Conservation (phyloP, 2,329 filamentous ascomycete genomes). For the Nemania abortiva region DNA sequence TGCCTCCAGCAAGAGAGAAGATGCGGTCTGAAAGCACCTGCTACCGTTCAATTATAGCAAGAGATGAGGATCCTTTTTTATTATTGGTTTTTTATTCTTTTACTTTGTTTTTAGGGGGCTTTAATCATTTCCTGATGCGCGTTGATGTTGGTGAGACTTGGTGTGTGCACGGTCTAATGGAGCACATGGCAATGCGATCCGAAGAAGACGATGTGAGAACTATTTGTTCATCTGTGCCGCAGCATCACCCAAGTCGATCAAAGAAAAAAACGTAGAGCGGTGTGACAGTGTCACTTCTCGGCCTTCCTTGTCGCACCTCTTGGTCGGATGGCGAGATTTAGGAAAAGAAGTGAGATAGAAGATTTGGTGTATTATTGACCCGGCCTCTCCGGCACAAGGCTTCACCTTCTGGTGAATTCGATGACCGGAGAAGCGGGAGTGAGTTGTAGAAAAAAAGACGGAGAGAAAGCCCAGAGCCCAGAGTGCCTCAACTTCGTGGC, state of each 20-base stretch:
- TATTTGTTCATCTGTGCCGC: not conserved
- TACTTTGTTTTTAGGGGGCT: not conserved
- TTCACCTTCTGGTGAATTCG: not conserved
- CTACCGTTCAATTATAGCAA: constrained; percentile 10
- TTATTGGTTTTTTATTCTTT: constrained; percentile 9
- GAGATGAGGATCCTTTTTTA: not conserved
- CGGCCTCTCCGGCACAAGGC: not conserved
- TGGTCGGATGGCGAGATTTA: not conserved
- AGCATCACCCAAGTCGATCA: not conserved
- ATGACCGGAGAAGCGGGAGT: not conserved
- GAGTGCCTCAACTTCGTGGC: constrained; percentile 4
- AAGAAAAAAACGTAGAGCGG: not conserved
- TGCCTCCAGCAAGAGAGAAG: constrained; percentile 4
- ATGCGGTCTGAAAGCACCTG: not conserved
- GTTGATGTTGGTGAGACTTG: not conserved
- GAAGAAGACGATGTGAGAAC: not conserved
- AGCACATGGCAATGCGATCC: not conserved
- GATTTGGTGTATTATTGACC: not conserved
- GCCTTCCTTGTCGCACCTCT: not conserved
- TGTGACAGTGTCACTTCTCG: not conserved
- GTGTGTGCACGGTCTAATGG: not conserved
- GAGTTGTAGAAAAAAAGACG: not conserved
- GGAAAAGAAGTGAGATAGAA: not conserved
- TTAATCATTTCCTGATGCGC: not conserved
- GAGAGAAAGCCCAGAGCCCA: not conserved